Base-by-base conservation (phyloP, 2,329 filamentous ascomycete genomes). In the Pyrenophora graminea region DNA sequence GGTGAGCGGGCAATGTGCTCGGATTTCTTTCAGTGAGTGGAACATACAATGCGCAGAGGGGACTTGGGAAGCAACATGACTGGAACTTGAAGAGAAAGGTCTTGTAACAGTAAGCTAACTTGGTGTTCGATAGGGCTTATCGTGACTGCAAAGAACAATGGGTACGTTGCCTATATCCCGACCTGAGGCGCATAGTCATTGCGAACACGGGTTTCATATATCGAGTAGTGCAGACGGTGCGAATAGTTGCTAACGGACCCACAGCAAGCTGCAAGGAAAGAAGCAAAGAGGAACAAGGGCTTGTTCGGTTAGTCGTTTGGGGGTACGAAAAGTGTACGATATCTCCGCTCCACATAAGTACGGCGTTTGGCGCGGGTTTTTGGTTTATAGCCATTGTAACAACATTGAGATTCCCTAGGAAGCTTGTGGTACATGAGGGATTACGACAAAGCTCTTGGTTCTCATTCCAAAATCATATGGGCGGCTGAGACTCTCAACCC, bases 101-200 rank as follows among this genome's bases (percentile, higher is more conserved):
- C 27, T 10, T 32, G 18, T 33, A 32, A 13, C 12, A 21, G 10
- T 10, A 4, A 18, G 41, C 45, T 54, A 36, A 55, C 31, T n/a
- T 2, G 25, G 3, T 18, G 43, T 23, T 25, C n/a, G 34, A 47
- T 21, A 96, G 91, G 76, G 91, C 91, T 43, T 97, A 97, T 74
- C 85, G 91, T 52, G 91, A 95, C 57, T 97, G 93, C 76, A 97
- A 97, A 74, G 92, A 96, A 77, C 83, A 87, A 78, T 97, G 92
- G 92, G 91, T 96, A 81, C 66, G 84, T 76, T 40, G 3, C 12
- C 66, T 83, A 76, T 42, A 4, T 8, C 7, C 15, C 39, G 31
- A 18, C 15, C 33, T 19, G 19, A 30, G 8, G 45, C n/a, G 18
- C 31, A 52, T 7, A 18, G 23, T 27, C 25, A 37, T 23, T 37